Evolutionary conservation across 768 basidiomycete species (phyloP).

Genomic region (Leccinum variicolor): DNA sequence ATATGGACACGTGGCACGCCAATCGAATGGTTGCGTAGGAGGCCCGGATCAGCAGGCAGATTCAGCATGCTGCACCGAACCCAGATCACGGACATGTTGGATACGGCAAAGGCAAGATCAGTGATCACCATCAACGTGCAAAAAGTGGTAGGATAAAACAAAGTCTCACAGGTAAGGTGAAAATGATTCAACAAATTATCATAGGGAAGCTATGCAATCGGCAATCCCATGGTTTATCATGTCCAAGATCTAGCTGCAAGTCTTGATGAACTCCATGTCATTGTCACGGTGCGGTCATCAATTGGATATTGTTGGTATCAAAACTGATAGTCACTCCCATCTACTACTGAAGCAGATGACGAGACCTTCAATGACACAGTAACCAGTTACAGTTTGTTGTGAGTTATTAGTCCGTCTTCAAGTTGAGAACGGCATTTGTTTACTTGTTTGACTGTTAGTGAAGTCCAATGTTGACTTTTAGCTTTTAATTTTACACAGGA

Average conservation of each 20-base stretch:
- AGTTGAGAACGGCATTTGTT: not conserved
- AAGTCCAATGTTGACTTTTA: not conserved
- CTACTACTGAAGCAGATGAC: too few relatives aligned
- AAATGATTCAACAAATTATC: not conserved
- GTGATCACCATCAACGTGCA: not conserved
- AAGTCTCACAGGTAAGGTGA: not conserved
- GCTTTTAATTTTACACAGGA: too few relatives aligned
- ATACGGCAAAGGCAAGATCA: not conserved
- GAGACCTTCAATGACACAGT: not conserved
- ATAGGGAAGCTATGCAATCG: not conserved
- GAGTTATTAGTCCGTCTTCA: not conserved
- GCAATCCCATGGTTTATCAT: not conserved
- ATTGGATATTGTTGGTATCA: not conserved
- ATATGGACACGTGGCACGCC: too few relatives aligned
- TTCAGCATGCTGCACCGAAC: not conserved
- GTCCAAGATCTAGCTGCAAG: not conserved
- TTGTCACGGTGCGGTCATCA: not conserved
- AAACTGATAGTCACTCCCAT: not conserved
- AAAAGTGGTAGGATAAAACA: not conserved
- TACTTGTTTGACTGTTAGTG: not conserved
- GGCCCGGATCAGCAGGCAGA: not conserved
- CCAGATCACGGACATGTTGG: not conserved
- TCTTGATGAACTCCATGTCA: not conserved
- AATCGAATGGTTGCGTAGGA: not conserved
- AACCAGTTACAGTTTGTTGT: not conserved